Conservation (phyloP, 1,284 basidiomycete species). For the Mycosarcoma maydis region DNA sequence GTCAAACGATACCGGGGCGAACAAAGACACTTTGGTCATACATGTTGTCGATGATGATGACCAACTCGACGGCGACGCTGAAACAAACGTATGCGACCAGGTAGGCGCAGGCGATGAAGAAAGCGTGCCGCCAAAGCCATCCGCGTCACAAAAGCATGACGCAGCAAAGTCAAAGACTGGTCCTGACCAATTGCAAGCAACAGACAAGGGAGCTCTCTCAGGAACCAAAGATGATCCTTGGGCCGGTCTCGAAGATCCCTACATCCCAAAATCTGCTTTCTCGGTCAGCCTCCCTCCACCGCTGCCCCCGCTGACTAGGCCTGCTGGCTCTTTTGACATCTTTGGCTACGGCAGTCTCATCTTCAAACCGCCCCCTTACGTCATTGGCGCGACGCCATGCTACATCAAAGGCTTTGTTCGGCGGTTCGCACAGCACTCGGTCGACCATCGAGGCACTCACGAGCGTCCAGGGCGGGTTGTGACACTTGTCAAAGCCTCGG, state of each 20-base stretch:
- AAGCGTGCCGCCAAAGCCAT: conserved; percentile 10
- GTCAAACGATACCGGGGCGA: not conserved
- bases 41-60: conserved; percentile 30
- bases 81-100: conserved; percentile 12
- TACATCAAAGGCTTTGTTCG: conserved; percentile 86
- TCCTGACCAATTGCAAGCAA: not conserved
- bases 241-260: conserved; percentile 28
- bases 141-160: not conserved
- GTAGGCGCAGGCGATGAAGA: conserved; percentile 26
- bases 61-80: not conserved
- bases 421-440: conserved; percentile 84
- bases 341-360: conserved; percentile 65
- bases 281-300: conserved; percentile 24
- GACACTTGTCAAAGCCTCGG: conserved; percentile 82
- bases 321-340: conserved; percentile 58
- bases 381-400: conserved; percentile 71
- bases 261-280: conserved; percentile 41
- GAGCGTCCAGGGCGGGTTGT: conserved; percentile 77
- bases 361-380: conserved; percentile 66
- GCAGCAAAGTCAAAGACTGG: not conserved
- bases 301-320: conserved; percentile 30
- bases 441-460: conserved; percentile 75
- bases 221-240: conserved; percentile 24
- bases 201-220: not conserved
- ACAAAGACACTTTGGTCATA: not conserved